Conservation (phyloP, 106 monocot genomes). For the Apostasia shenzhenica region DNA sequence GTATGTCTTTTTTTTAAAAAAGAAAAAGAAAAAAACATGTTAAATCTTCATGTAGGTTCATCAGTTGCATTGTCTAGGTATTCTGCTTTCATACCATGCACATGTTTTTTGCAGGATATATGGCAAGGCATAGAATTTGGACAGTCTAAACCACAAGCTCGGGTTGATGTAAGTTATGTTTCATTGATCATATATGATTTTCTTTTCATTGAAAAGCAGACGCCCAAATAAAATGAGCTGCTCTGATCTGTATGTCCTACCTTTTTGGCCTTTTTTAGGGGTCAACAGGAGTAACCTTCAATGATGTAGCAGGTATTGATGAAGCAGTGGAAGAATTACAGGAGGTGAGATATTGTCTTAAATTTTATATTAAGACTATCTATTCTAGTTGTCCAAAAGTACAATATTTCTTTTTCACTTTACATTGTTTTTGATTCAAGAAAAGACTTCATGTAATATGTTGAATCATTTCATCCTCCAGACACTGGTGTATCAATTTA, state of each 20-base stretch:
- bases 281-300: conserved; percentile 72
- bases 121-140: conserved; percentile 97
- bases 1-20: conserved; percentile 14
- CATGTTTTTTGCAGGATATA: conserved; percentile 51
- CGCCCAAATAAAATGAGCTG: conserved; percentile 6
- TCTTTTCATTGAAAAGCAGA: background rate
- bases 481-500: too few relatives aligned
- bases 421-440: background rate
- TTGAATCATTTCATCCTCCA: too few relatives aligned
- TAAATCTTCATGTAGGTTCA: background rate
- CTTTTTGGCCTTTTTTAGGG: conserved; percentile 44
- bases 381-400: background rate
- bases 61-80: background rate
- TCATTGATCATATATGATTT: background rate
- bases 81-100: background rate
- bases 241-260: background rate
- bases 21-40: background rate
- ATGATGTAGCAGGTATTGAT: conserved; percentile 88
- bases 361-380: background rate
- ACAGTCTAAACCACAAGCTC: conserved; percentile 83
- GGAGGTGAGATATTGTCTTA: conserved; percentile 39
- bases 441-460: background rate
- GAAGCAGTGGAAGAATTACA: conserved; percentile 86
- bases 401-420: background rate
- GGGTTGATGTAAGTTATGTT: conserved; percentile 66